These are phyloP conservation scores for Psidium guajava DNA, from an alignment of 345 rosid species.

Conservation along the genomic window DNA sequence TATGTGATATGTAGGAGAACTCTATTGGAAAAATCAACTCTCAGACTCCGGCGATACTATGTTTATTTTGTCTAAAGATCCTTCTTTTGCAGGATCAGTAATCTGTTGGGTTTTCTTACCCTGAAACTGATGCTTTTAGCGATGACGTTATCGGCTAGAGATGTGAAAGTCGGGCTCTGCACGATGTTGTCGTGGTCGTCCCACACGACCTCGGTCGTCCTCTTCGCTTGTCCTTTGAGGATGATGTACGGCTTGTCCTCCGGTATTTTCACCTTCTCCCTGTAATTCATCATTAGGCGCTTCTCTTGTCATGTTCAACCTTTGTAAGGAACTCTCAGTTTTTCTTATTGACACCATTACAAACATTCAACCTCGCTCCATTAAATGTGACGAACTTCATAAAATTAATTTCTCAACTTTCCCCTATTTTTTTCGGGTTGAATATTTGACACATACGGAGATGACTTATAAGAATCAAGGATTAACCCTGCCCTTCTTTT, in stretches of 20 bases:
- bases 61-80: neutral
- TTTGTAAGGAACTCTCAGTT: neutral
- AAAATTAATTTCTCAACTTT: neutral
- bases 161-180: constrained; percentile 52
- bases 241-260: constrained; percentile 52
- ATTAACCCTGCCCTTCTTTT: neutral
- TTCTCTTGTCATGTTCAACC: neutral
- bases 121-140: constrained; percentile 38
- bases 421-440: neutral
- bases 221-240: constrained; percentile 45
- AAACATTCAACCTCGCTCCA: neutral
- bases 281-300: neutral
- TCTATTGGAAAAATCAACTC: neutral
- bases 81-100: neutral
- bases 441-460: neutral
- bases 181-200: constrained; percentile 32
- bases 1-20: neutral
- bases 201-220: constrained; percentile 48
- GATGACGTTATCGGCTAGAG: constrained; percentile 43
- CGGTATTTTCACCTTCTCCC: constrained; percentile 73
- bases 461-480: no score
- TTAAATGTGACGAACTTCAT: neutral
- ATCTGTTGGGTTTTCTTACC: constrained; percentile 14
- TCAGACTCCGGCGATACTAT: neutral
- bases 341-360: neutral